Conservation (phyloP, 768 basidiomycete species). For the Hydnomerulius pinastri region DNA sequence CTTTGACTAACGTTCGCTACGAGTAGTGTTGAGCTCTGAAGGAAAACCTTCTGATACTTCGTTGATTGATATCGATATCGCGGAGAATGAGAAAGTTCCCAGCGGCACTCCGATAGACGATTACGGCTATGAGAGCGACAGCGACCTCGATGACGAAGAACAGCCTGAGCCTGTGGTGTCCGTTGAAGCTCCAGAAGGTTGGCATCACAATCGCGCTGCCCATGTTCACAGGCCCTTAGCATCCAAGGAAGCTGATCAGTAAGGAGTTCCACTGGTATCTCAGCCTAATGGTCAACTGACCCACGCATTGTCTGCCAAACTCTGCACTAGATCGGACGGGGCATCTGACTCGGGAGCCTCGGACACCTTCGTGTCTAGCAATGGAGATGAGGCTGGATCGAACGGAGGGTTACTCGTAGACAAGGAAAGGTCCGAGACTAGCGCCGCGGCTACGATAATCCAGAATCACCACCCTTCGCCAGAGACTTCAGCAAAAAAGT, state of each 20-base stretch:
- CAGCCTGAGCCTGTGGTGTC: background rate
- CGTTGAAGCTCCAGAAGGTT: background rate
- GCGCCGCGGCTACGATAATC: slow-evolving; percentile 7
- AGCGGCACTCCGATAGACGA: slow-evolving; percentile 12
- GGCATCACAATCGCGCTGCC: background rate
- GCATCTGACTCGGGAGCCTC: slow-evolving; percentile 15
- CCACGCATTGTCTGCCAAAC: too few species aligned
- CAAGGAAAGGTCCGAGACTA: slow-evolving; percentile 7
- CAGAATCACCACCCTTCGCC: background rate
- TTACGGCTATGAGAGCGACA: slow-evolving; percentile 36
- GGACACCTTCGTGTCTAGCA: slow-evolving; percentile 19
- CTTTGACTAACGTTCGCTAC: background rate
- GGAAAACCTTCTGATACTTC: slow-evolving; percentile 10
- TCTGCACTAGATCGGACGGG: slow-evolving; percentile 14
- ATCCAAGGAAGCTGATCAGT: slow-evolving; percentile 13
- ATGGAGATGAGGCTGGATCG: slow-evolving; percentile 6
- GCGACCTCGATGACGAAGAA: slow-evolving; percentile 34
- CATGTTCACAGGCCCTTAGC: background rate
- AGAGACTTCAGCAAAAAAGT: background rate
- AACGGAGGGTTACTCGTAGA: background rate
- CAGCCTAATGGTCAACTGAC: background rate
- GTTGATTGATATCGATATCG: slow-evolving; percentile 21
- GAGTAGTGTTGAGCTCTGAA: slow-evolving; percentile 18
- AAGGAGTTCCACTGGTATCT: too few species aligned
- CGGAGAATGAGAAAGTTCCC: slow-evolving; percentile 10